Evolutionary conservation across 2,329 filamentous ascomycete species (phyloP).

Genomic region (Pezicula neosporulosa): DNA sequence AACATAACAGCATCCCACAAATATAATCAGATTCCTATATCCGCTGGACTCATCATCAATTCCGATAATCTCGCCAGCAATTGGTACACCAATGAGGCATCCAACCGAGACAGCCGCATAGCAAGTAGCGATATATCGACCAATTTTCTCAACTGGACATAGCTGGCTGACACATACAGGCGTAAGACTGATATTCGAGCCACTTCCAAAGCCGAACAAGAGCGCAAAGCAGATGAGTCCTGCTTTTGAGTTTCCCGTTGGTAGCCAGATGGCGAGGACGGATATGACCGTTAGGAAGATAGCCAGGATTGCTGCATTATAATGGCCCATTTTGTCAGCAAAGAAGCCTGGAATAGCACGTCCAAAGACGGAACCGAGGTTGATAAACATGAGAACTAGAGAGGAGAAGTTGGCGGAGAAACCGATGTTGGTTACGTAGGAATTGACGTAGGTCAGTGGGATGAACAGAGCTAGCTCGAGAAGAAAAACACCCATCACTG

Average conservation of each 20-base stretch:
- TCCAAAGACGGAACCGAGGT: conserved; percentile 12
- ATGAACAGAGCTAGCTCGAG: conserved; percentile 74
- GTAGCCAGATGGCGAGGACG: conserved; percentile 76
- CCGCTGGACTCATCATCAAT: conserved; percentile 42
- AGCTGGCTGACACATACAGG: conserved; percentile 80
- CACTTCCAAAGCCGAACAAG: conserved; percentile 77
- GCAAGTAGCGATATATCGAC: conserved; percentile 77
- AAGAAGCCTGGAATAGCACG: conserved; percentile 10
- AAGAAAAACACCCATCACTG: conserved; percentile 50
- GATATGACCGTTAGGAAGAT: conserved; percentile 57
- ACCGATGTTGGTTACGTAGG: conserved; percentile 64
- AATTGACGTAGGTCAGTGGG: conserved; percentile 76
- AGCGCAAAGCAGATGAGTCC: conserved; percentile 70
- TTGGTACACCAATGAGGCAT: conserved; percentile 66
- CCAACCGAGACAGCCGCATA: conserved; percentile 81
- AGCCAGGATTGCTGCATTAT: conserved; percentile 53
- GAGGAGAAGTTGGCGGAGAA: conserved; percentile 66
- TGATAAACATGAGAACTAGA: conserved; percentile 68
- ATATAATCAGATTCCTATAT: conserved; percentile 63
- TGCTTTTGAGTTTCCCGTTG: conserved; percentile 49
- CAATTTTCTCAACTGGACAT: conserved; percentile 77
- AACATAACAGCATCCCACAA: conserved; percentile 58
- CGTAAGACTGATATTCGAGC: conserved; percentile 77
- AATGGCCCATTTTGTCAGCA: conserved; percentile 12
- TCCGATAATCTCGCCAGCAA: conserved; percentile 59